phyloP scores from a whole-genome alignment of 306 rosid genomes.

The Gynostemma pentaphyllum region DNA sequence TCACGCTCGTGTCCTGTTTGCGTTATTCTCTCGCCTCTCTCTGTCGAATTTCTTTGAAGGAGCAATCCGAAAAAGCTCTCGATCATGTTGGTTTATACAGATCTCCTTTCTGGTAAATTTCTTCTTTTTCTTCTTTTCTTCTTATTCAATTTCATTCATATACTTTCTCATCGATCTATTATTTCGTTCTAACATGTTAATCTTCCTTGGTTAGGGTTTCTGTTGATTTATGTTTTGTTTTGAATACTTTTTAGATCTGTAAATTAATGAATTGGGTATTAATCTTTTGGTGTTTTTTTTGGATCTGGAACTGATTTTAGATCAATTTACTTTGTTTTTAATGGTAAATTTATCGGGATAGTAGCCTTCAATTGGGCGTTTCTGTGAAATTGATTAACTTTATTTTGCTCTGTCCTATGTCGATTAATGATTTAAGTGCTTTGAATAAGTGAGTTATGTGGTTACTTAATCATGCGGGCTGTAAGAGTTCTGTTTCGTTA shows the following conservation, averaged over 20 bases:
- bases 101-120: background rate
- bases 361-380: background rate
- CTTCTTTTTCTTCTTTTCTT: background rate
- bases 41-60: background rate
- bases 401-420: too few relatives aligned
- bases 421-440: too few relatives aligned
- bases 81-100: conserved; percentile 12
- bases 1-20: background rate
- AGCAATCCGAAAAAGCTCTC: background rate
- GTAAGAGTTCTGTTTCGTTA: background rate
- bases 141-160: background rate
- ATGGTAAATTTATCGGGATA: background rate
- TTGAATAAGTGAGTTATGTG: background rate
- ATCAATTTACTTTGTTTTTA: background rate
- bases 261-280: background rate
- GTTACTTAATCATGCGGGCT: background rate
- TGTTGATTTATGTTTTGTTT: background rate
- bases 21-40: background rate
- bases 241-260: background rate
- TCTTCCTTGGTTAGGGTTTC: background rate
- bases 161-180: background rate
- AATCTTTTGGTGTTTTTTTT: background rate
- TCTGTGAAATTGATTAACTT: background rate
- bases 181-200: background rate
- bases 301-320: background rate